These are phyloP conservation scores for Ceraceosorus guamensis DNA, from an alignment of 1,284 basidiomycete species.

Conservation along the genomic window DNA sequence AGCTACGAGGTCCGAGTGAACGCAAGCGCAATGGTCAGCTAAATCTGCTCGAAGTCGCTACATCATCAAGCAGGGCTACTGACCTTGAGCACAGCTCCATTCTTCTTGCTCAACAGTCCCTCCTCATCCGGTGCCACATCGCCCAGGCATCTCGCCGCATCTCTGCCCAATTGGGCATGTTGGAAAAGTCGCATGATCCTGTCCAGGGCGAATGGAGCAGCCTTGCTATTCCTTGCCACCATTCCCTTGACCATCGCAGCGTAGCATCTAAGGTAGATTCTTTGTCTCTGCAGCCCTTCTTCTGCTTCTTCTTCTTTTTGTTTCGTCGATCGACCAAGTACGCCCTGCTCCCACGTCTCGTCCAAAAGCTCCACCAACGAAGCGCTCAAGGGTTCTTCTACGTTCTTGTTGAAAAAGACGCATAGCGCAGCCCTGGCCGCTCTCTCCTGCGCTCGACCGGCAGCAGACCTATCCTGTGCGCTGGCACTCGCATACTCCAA, in stretches of 20 bases:
- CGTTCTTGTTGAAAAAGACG: conserved; percentile 30
- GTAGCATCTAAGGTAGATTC: conserved; percentile 28
- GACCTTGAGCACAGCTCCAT: conserved; percentile 34
- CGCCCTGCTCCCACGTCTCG: conserved; percentile 18
- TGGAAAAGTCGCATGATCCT: conserved; percentile 26
- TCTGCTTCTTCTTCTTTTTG: no score
- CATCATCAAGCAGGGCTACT: no score
- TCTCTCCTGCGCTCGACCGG: conserved; percentile 7
- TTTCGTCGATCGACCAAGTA: conserved; percentile 3
- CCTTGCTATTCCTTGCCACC: conserved; percentile 22
- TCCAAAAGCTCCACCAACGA: conserved; percentile 20
- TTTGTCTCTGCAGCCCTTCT: background rate
- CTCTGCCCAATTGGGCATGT: conserved; percentile 2
- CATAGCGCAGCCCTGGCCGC: conserved; percentile 11
- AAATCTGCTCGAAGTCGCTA: no score
- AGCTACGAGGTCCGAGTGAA: no score
- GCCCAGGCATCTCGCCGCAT: conserved; percentile 10
- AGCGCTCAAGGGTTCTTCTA: conserved; percentile 15
- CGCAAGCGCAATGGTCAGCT: no score
- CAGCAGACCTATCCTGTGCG: no score
- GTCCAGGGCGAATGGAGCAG: conserved; percentile 28
- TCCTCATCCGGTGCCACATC: conserved; percentile 26
- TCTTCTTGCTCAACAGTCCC: conserved; percentile 24
- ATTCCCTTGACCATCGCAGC: conserved; percentile 32
- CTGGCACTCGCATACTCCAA: conserved; percentile 2